phyloP scores from a whole-genome alignment of 2,329 filamentous ascomycete species.

The Penicillium sumatraense region DNA sequence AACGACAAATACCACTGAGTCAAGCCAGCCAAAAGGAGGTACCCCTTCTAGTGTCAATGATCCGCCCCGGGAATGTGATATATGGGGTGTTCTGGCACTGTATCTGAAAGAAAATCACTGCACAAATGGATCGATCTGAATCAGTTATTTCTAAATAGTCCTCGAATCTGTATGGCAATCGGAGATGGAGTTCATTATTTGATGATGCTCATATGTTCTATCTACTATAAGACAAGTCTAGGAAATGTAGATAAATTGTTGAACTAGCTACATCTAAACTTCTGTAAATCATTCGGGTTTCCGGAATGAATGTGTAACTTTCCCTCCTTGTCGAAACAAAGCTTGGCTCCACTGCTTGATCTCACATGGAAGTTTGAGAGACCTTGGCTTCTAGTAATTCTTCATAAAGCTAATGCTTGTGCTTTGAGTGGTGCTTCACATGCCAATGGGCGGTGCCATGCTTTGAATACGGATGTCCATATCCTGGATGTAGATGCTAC shows the following conservation, averaged over 20 bases:
- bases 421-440: not conserved
- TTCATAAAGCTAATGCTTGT: not conserved
- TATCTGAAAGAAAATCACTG: not conserved
- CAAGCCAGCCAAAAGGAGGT: not conserved
- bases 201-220: not conserved
- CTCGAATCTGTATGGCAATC: not conserved
- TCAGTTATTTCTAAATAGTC: not conserved
- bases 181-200: not conserved
- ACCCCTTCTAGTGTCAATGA: not conserved
- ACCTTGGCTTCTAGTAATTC: not conserved
- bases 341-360: not conserved
- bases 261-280: not conserved
- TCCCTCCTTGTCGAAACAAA: not conserved
- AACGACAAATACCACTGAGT: not conserved
- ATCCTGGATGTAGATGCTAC: not conserved
- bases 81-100: not conserved
- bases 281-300: not conserved
- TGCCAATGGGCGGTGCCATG: not conserved
- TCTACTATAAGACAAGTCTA: not conserved
- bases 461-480: not conserved
- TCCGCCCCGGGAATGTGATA: not conserved
- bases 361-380: not conserved
- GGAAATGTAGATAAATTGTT: not conserved
- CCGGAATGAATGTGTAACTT: not conserved
- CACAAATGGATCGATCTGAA: not conserved